phyloP scores from a whole-genome alignment of 345 rosid genomes.

The Microthlaspi erraticum region DNA sequence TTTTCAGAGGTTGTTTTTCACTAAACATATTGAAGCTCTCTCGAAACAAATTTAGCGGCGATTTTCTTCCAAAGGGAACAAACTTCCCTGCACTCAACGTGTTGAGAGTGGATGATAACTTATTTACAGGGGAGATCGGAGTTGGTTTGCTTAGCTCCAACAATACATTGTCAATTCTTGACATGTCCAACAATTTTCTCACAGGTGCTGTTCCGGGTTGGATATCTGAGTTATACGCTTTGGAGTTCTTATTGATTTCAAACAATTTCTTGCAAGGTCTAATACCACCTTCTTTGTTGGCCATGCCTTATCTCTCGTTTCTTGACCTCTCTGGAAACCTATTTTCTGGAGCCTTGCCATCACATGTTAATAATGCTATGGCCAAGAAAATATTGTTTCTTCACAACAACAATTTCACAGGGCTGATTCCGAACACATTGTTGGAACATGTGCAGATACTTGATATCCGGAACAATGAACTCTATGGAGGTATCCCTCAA shows the following conservation, averaged over 20 bases:
- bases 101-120: slow-evolving; percentile 10
- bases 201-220: slow-evolving; percentile 17
- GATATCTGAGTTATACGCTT: background rate
- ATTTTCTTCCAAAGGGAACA: background rate
- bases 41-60: slow-evolving; percentile 22
- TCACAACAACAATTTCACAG: background rate
- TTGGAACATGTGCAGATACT: background rate
- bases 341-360: slow-evolving; percentile 2
- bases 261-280: slow-evolving; percentile 10
- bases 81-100: background rate
- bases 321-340: slow-evolving; percentile 17
- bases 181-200: slow-evolving; percentile 23
- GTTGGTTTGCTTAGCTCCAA: slow-evolving; percentile 13
- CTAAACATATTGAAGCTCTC: background rate
- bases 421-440: background rate
- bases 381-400: background rate
- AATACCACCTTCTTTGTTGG: background rate
- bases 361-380: background rate
- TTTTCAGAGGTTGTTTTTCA: slow-evolving; percentile 14
- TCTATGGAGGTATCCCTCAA: slow-evolving; percentile 5
- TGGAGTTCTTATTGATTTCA: background rate
- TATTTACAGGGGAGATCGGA: slow-evolving; percentile 23
- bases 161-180: background rate
- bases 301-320: background rate
- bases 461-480: slow-evolving; percentile 8